Conservation (phyloP, 768 basidiomycete species). For the Russula earlei region DNA sequence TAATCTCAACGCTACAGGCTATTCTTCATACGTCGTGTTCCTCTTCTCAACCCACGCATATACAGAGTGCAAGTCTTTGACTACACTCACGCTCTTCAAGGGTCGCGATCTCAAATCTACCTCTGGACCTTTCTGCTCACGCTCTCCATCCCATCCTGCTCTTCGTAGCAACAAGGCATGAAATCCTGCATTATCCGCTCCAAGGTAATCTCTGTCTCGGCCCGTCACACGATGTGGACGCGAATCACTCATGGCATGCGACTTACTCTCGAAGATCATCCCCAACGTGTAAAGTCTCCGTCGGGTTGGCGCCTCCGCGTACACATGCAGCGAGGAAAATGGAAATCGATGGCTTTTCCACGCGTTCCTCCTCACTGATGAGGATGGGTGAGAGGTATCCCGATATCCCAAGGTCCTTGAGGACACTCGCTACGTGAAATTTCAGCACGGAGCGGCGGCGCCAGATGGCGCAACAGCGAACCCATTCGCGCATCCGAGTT, state of each 20-base stretch:
- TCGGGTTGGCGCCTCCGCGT: slow-evolving; percentile 26
- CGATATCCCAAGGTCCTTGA: slow-evolving; percentile 53
- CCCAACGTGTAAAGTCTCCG: slow-evolving; percentile 59
- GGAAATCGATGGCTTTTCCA: slow-evolving; percentile 56
- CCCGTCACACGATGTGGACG: neutral
- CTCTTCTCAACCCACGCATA: slow-evolving; percentile 29
- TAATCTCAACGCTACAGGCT: neutral
- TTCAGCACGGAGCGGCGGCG: neutral
- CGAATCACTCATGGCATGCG: neutral
- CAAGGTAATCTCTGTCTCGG: slow-evolving; percentile 50
- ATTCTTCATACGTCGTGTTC: neutral
- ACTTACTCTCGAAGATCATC: slow-evolving; percentile 58
- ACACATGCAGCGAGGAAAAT: slow-evolving; percentile 46
- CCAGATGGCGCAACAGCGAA: slow-evolving; percentile 28
- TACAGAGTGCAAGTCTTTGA: slow-evolving; percentile 32
- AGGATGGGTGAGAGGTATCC: slow-evolving; percentile 42
- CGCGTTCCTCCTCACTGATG: slow-evolving; percentile 59
- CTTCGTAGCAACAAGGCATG: slow-evolving; percentile 50
- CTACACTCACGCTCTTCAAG: slow-evolving; percentile 24
- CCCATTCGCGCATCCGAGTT: slow-evolving; percentile 68
- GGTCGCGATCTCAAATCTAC: slow-evolving; percentile 37
- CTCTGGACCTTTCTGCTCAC: slow-evolving; percentile 33
- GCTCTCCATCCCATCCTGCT: slow-evolving; percentile 38
- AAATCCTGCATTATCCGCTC: slow-evolving; percentile 47
- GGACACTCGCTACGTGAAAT: slow-evolving; percentile 29